Conservation (phyloP, 805 yeast genomes). For the Wickerhamiella sergipiensis region DNA sequence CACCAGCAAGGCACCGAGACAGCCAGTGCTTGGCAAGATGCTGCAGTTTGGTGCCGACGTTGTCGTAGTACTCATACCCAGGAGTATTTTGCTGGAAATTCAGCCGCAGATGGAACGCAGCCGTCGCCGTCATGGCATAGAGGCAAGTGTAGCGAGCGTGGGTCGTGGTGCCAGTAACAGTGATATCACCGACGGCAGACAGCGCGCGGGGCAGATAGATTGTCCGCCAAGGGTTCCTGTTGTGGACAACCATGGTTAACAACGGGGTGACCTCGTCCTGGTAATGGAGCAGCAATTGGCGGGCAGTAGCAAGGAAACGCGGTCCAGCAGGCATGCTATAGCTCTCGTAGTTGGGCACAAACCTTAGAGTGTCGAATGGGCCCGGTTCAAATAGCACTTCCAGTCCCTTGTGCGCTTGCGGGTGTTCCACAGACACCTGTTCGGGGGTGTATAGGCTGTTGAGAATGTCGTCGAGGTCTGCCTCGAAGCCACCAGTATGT, state of each 20-base stretch:
- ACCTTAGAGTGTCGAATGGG: neutral
- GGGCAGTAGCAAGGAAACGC: slow-evolving; percentile 34
- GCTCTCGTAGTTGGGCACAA: slow-evolving; percentile 1
- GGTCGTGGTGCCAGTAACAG: slow-evolving; percentile 59
- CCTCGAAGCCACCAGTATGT: neutral
- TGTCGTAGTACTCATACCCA: slow-evolving; percentile 55
- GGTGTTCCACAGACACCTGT: neutral
- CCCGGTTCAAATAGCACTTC: slow-evolving; percentile 6
- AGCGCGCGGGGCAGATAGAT: slow-evolving; percentile 77
- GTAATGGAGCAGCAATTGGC: slow-evolving; percentile 61
- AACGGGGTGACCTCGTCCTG: slow-evolving; percentile 63
- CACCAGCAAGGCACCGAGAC: slow-evolving; percentile 37
- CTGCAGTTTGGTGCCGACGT: slow-evolving; percentile 59
- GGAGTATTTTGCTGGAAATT: slow-evolving; percentile 54
- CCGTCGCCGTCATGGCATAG: slow-evolving; percentile 67
- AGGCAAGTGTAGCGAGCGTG: slow-evolving; percentile 64
- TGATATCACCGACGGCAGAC: slow-evolving; percentile 68
- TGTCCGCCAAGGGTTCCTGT: slow-evolving; percentile 78
- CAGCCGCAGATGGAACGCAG: slow-evolving; percentile 68
- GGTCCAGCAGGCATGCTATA: neutral
- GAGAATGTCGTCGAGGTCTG: neutral
- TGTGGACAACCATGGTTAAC: slow-evolving; percentile 57
- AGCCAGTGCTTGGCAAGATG: slow-evolving; percentile 62
- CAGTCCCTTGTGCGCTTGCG: neutral
- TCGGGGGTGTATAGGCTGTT: neutral